phyloP scores from a whole-genome alignment of 208 protist species.

The Entamoeba invadens region DNA sequence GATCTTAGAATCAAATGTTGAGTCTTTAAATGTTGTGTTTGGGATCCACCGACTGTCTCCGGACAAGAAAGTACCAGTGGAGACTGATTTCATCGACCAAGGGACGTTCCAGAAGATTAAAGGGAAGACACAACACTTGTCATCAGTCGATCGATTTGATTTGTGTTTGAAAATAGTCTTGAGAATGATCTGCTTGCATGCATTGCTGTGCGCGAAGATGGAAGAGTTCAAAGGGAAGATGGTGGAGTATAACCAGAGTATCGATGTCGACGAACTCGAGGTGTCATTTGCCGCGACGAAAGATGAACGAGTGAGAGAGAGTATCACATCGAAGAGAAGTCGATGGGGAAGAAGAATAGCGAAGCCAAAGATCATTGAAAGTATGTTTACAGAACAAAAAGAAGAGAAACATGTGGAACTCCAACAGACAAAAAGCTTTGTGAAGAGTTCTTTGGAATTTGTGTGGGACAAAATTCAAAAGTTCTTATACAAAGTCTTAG shows the following conservation, averaged over 20 bases:
- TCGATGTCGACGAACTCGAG: neutral
- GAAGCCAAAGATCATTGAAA: neutral
- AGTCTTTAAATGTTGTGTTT: neutral
- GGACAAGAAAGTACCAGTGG: neutral
- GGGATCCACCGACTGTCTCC: neutral
- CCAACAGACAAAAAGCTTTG: neutral
- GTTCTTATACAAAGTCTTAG: neutral
- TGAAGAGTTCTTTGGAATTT: neutral
- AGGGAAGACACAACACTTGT: neutral
- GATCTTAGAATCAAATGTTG: neutral
- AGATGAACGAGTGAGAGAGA: neutral
- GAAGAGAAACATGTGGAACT: neutral
- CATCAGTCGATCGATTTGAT: neutral
- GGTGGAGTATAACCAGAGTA: neutral
- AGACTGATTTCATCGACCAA: neutral
- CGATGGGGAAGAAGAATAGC: neutral
- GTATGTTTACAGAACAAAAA: neutral
- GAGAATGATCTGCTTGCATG: neutral
- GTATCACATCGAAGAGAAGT: neutral
- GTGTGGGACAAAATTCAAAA: neutral
- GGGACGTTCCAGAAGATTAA: neutral
- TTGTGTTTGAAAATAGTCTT: neutral
- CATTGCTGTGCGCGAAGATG: neutral
- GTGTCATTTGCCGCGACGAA: neutral
- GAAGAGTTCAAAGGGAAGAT: neutral